Conservation (phyloP, 768 basidiomycete genomes). For the Auricularia sp. region DNA sequence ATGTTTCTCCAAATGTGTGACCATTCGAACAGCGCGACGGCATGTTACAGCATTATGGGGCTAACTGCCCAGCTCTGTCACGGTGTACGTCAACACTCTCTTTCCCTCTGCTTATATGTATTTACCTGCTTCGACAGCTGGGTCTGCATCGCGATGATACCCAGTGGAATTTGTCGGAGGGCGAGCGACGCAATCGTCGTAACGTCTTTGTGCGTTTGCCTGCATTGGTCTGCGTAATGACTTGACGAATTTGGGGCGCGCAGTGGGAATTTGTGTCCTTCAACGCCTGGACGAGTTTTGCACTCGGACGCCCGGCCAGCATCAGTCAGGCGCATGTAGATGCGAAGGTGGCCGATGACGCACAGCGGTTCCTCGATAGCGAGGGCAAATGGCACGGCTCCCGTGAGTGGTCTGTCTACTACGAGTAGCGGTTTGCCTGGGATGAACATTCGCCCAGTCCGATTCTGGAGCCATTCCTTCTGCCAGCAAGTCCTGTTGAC, state of each 20-base stretch:
- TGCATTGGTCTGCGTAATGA: not conserved
- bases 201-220: not conserved
- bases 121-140: not conserved
- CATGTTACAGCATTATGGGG: not conserved
- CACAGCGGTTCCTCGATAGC: not conserved
- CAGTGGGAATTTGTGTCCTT: not conserved
- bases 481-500: constrained; percentile 7
- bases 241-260: too few species aligned
- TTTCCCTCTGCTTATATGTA: not conserved
- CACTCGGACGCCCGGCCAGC: not conserved
- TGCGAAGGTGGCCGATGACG: constrained; percentile 1
- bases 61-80: not conserved
- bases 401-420: not conserved
- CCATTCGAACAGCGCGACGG: not conserved
- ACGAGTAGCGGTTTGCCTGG: not conserved
- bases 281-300: not conserved
- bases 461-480: constrained; percentile 6
- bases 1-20: constrained; percentile 1
- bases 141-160: not conserved
- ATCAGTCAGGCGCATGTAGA: constrained; percentile 2
- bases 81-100: not conserved
- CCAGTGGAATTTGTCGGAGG: not conserved
- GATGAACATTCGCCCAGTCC: not conserved
- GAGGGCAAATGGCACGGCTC: not conserved
- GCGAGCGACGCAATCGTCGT: not conserved